Evolutionary conservation across 2,329 filamentous ascomycete species (phyloP).

Genomic region (Penicillium sp.): DNA sequence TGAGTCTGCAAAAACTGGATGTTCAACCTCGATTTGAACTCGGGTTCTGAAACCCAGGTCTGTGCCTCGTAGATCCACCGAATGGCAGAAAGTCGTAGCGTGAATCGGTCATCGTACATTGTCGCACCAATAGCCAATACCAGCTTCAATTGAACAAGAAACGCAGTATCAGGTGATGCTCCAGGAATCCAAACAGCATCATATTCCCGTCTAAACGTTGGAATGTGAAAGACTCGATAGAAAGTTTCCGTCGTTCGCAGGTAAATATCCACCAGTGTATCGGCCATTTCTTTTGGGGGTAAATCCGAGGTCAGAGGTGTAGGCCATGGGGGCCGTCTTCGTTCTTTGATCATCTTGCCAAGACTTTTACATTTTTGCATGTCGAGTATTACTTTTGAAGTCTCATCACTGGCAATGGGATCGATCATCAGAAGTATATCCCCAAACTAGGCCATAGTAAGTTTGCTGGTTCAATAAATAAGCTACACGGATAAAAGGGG

Average conservation of each 20-base stretch:
- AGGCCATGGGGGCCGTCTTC: conserved; percentile 58
- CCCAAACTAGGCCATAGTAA: conserved; percentile 22
- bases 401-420: conserved; percentile 45
- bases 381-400: conserved; percentile 42
- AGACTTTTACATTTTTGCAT: conserved; percentile 62
- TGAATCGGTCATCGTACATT: conserved; percentile 58
- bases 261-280: conserved; percentile 60
- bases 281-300: conserved; percentile 52
- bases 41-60: conserved; percentile 60
- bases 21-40: conserved; percentile 59
- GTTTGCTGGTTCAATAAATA: background rate
- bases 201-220: conserved; percentile 62
- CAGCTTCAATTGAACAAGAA: conserved; percentile 63
- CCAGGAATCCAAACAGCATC: conserved; percentile 56
- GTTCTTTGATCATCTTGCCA: conserved; percentile 59
- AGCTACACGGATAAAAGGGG: background rate
- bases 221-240: conserved; percentile 63
- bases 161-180: conserved; percentile 46
- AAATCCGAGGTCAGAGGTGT: conserved; percentile 50
- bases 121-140: conserved; percentile 63
- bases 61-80: conserved; percentile 65
- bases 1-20: conserved; percentile 59
- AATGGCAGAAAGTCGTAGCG: conserved; percentile 56
- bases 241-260: conserved; percentile 62
- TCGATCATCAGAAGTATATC: conserved; percentile 54